Base-by-base conservation (phyloP, 441 rosid species). In the Breynia disticha region DNA sequence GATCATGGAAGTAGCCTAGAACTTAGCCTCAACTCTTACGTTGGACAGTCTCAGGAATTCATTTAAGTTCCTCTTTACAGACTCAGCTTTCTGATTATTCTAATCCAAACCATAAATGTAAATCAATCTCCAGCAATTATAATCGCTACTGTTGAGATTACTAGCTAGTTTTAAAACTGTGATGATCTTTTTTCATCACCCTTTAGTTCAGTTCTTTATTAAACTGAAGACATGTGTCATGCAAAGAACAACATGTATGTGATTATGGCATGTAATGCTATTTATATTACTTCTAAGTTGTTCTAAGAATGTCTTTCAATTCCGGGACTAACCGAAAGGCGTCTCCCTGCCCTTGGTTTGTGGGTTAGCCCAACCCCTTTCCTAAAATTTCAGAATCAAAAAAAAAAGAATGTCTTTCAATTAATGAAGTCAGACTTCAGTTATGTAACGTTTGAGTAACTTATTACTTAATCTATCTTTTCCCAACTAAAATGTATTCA, bases 11-110 rank as follows among this genome's bases (percentile, higher is more conserved):
- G 38, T 35, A 63, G 50, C 52, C 90, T 91, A 52, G 84, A 82
- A 81, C 94, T 91, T 14, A 71, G 81, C 72, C 81, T 91, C 64
- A 85, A 82, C 64, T 75, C 88, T 55, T 84, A 73, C 74, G 54
- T 74, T 28, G 67, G 72, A 43, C 69, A 76, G 35, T 62, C 70
- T 15, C 84, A 72, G 1, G 75, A 75, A 35, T 76, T 68, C 43
- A n/a, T n/a, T n/a, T n/a, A n/a, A n/a, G 35, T 0, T 7, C 13
- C 13, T 41, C n/a, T 11, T 41, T 3, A 41, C n/a, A 15, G 1
- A 41, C n/a, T 41, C 44, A 41, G 13, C n/a, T n/a, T n/a, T 15
- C 15, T 41, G 13, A 11, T 41, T 11, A 3, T 41, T 15, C 44
- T 41, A 41, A 41, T 41, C 44, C 44, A 11, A 41, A 28, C 13